Evolutionary conservation across 805 yeast species (phyloP).

Genomic region (Suhomyces canberraensis): DNA sequence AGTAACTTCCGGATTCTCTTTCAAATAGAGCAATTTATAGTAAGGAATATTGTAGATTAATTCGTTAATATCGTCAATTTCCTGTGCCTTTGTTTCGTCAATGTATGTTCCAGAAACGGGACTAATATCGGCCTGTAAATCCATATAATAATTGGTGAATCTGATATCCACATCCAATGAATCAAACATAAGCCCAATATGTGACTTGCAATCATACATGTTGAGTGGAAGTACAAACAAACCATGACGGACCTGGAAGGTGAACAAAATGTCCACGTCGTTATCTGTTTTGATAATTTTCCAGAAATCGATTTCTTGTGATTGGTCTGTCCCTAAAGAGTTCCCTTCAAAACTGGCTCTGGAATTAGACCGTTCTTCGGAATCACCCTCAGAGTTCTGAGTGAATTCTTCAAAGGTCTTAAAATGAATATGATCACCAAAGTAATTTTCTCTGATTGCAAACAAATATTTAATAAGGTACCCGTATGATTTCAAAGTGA

Average conservation of each 20-base stretch:
- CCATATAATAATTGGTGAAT: constrained; percentile 91
- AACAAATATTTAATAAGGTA: constrained; percentile 72
- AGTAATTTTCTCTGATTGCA: constrained; percentile 79
- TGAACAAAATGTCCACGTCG: constrained; percentile 74
- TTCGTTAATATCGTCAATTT: background rate
- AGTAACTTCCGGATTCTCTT: constrained; percentile 19
- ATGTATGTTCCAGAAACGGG: constrained; percentile 46
- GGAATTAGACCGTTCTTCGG: constrained; percentile 2
- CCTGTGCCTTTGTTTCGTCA: constrained; percentile 10
- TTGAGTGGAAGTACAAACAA: constrained; percentile 69
- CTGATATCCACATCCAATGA: constrained; percentile 75
- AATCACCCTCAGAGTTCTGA: constrained; percentile 4
- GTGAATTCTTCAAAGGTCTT: constrained; percentile 83
- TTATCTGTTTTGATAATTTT: constrained; percentile 51
- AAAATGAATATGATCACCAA: constrained; percentile 83
- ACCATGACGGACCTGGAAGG: constrained; percentile 69
- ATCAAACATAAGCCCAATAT: constrained; percentile 60
- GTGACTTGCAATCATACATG: constrained; percentile 61
- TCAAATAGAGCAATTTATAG: constrained; percentile 16
- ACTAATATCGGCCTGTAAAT: constrained; percentile 70
- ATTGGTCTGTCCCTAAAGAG: background rate
- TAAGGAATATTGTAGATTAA: constrained; percentile 22
- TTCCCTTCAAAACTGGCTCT: background rate
- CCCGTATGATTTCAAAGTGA: constrained; percentile 75
- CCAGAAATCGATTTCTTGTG: constrained; percentile 27